These are phyloP conservation scores for Suillus hirtellus DNA, from an alignment of 768 basidiomycete species.

Conservation along the genomic window DNA sequence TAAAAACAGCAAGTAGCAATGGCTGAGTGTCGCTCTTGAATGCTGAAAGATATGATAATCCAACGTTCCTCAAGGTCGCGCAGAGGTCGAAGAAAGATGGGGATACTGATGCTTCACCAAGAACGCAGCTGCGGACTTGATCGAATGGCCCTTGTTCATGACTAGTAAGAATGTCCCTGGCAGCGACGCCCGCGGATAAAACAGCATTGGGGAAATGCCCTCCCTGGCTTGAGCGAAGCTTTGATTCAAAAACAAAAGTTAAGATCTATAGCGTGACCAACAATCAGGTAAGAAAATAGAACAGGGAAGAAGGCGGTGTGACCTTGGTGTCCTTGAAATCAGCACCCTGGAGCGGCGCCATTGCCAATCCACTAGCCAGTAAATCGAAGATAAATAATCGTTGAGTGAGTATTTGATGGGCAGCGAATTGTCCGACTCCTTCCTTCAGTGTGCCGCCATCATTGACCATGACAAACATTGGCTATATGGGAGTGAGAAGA, in stretches of 20 bases:
- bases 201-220: conserved; percentile 18
- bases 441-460: conserved; percentile 44
- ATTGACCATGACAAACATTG: conserved; percentile 65
- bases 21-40: conserved; percentile 6
- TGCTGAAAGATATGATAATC: background rate
- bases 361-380: conserved; percentile 48
- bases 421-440: conserved; percentile 13
- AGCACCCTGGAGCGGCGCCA: conserved; percentile 52
- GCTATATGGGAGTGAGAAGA: conserved; percentile 35
- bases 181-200: conserved; percentile 12
- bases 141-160: background rate
- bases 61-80: background rate
- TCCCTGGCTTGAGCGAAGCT: conserved; percentile 20
- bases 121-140: background rate
- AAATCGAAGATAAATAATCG: conserved; percentile 51
- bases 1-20: conserved; percentile 37
- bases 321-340: conserved; percentile 70
- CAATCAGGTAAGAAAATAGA: background rate
- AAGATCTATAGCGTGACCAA: conserved; percentile 44
- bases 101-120: background rate
- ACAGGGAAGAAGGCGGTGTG: background rate
- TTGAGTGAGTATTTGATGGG: conserved; percentile 43
- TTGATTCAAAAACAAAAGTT: conserved; percentile 56
- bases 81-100: background rate
- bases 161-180: conserved; percentile 20